These are phyloP conservation scores for Barbatosphaeria neglecta DNA, from an alignment of 495 filamentous ascomycete species.

Conservation along the genomic window DNA sequence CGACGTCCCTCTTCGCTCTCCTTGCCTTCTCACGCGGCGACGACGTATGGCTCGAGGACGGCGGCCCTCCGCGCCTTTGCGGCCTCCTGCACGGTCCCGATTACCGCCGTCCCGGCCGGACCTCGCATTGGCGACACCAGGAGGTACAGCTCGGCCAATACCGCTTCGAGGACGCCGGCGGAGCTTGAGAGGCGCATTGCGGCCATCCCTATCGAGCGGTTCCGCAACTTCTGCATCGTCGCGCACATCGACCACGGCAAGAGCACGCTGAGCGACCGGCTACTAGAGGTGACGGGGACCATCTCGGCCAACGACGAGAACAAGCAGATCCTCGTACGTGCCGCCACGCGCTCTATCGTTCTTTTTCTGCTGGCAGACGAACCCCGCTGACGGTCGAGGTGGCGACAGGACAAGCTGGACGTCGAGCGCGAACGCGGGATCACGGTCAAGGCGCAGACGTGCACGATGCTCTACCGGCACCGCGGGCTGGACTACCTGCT, in stretches of 20 bases:
- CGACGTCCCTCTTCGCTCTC: neutral
- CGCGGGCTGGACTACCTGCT: slow-evolving; percentile 79
- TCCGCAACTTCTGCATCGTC: slow-evolving; percentile 96
- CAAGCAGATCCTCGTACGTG: slow-evolving; percentile 68
- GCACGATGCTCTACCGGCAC: slow-evolving; percentile 89
- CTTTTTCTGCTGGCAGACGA: neutral
- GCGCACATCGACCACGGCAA: slow-evolving; percentile 99
- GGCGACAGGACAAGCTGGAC: slow-evolving; percentile 70
- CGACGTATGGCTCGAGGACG: neutral
- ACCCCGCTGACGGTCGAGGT: neutral
- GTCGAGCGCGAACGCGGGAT: slow-evolving; percentile 93
- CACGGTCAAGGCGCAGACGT: slow-evolving; percentile 97
- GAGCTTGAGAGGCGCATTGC: slow-evolving; percentile 74
- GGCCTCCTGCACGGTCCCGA: neutral
- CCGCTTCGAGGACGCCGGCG: neutral
- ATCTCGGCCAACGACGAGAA: slow-evolving; percentile 69
- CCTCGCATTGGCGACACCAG: neutral
- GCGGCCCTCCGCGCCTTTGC: too few species aligned
- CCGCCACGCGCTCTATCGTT: neutral
- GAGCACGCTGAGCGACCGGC: slow-evolving; percentile 79
- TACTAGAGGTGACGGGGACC: slow-evolving; percentile 91
- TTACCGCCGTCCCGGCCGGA: neutral
- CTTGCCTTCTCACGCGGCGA: neutral
- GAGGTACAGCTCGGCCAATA: slow-evolving; percentile 1
- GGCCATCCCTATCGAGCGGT: slow-evolving; percentile 80